Base-by-base conservation (phyloP, 495 filamentous ascomycete species). In the Penicillium canescens region DNA sequence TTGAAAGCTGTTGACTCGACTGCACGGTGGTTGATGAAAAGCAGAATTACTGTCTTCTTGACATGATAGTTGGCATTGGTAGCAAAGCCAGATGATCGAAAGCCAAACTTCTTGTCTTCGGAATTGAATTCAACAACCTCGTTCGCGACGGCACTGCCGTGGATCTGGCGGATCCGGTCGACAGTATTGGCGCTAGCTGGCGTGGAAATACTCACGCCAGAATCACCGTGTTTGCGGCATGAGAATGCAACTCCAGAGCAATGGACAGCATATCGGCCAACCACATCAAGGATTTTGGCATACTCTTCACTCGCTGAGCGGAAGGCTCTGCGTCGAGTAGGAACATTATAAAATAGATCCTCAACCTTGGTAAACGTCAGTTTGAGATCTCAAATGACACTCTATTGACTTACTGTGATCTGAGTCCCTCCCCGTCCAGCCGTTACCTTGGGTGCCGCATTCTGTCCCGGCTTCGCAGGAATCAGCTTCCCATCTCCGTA, bases 21-120 rank as follows among this genome's bases (percentile, higher is more conserved):
- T n/a, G 91, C 87, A 21, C 95, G 87, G 67, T 97, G 91, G 59
- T 99, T 99, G 68, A 99, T 98, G 70, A 99, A 99, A 4, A 99
- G 79, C 6, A 99, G 76, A 8, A 98, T 78, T 0, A 82, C 87
- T 0, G 91, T 96, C 66, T 87, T 89, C 71, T 98, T 99, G 52
- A 94, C 86, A 68, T 89, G 88, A 70, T 97, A 96, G 62, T 99
- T 99, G 18, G 95, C 93, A 63, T 96, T 99, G 26, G 90, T 97
- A 11, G 87, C 84, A 71, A 88, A 86, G 0, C 90, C 94, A 7
- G 85, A 82, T 18, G 87, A 87, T 51, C 81, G 88, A 74, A 96
- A 96, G 0, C 90, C 92, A 71, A 87, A 89, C 50, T 88, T 85
- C 8, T 83, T 79, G 61, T 96, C 89, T 16, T 84, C 80, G 3